These are phyloP conservation scores for Neofusicoccum laricinum DNA, from an alignment of 2,329 filamentous ascomycete genomes.

Conservation along the genomic window DNA sequence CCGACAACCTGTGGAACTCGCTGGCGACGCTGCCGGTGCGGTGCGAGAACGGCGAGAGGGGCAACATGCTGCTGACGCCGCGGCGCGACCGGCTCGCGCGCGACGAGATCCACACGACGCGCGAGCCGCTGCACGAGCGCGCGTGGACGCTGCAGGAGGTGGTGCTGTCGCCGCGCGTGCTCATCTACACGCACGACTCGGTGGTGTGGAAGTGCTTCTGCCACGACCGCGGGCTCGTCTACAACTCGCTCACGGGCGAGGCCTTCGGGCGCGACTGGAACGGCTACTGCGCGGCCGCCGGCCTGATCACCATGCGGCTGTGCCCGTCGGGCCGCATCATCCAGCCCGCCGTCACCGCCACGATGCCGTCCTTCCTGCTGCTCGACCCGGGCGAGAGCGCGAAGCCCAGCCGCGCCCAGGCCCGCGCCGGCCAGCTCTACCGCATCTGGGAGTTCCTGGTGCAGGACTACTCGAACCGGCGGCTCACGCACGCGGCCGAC, in stretches of 20 bases:
- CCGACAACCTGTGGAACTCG: background rate
- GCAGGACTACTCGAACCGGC: constrained; percentile 10
- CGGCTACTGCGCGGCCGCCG: constrained; percentile 2
- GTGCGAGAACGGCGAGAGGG: background rate
- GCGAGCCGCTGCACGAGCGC: constrained; percentile 6
- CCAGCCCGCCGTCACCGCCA: background rate
- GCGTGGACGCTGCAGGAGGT: constrained; percentile 14
- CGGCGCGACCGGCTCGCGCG: background rate
- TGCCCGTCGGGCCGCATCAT: background rate
- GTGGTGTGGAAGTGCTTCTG: constrained; percentile 7
- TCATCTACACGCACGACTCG: constrained; percentile 1
- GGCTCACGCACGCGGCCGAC: constrained; percentile 13
- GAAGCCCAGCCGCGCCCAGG: background rate
- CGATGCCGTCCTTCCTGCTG: background rate
- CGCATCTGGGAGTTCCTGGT: constrained; percentile 6
- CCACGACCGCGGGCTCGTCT: background rate
- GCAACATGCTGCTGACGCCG: background rate
- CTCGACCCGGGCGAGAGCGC: background rate
- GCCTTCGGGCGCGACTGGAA: constrained; percentile 1
- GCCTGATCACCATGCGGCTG: background rate
- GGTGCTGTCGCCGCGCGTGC: constrained; percentile 7
- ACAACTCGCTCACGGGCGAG: background rate
- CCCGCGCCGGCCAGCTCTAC: background rate
- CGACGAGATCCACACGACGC: background rate
- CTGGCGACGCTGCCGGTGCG: background rate